A percentile compares a stretch with the other conserved stretches of the same genome.
Conservation (phyloP, 2,329 filamentous ascomycete genomes). For the Penicillium fuscoglaucum region DNA sequence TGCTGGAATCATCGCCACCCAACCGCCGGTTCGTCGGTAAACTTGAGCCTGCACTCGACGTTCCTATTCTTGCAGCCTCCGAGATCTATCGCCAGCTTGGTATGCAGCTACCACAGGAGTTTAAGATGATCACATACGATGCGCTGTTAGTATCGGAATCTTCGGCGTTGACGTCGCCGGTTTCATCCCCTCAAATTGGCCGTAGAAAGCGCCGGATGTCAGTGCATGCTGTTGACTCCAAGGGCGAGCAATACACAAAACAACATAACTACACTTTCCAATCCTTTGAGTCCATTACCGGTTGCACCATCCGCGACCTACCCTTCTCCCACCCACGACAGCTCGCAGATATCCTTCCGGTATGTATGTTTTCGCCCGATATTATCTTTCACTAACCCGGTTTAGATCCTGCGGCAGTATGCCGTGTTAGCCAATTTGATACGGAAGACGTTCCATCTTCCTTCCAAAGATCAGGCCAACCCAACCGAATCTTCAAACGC, state of each 20-base stretch:
- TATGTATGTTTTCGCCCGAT: constrained; percentile 23
- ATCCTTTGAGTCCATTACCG: constrained; percentile 42
- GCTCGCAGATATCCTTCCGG: constrained; percentile 45
- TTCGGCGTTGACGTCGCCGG: constrained; percentile 23
- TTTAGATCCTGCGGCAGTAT: constrained; percentile 47
- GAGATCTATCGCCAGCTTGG: constrained; percentile 45
- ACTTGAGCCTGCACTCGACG: constrained; percentile 44
- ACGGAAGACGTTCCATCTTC: constrained; percentile 35
- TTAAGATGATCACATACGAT: constrained; percentile 43
- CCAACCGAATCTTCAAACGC: constrained; percentile 8
- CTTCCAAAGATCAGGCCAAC: constrained; percentile 18
- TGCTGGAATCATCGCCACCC: constrained; percentile 39
- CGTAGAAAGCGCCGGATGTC: constrained; percentile 37
- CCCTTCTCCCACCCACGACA: constrained; percentile 50
- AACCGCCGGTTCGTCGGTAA: constrained; percentile 48
- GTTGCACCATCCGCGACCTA: constrained; percentile 43
- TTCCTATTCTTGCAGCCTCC: constrained; percentile 44
- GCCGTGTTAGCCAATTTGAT: constrained; percentile 44
- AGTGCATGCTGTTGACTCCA: constrained; percentile 35
- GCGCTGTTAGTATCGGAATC: constrained; percentile 39
- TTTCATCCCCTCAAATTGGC: constrained; percentile 27
- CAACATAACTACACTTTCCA: constrained; percentile 48
- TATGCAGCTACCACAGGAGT: constrained; percentile 42
- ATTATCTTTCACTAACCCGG: constrained; percentile 5
- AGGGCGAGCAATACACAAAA: constrained; percentile 31